Evolutionary conservation across 768 basidiomycete species (phyloP).

Genomic region (Rhodotorula toruloides): DNA sequence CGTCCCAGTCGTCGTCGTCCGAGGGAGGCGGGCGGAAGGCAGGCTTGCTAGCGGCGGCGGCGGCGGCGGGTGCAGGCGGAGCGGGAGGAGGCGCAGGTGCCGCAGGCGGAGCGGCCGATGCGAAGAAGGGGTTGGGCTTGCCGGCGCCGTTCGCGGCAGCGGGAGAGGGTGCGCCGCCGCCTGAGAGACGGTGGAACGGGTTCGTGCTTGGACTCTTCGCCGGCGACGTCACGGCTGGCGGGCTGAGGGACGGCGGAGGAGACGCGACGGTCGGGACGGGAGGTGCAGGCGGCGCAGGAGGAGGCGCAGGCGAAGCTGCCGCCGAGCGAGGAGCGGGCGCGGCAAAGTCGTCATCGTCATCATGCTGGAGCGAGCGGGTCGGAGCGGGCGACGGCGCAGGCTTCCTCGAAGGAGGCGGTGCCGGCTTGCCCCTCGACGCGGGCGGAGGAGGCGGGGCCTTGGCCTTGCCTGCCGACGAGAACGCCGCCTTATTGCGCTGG

Average conservation of each 20-base stretch:
- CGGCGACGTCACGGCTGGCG: slow-evolving; percentile 29
- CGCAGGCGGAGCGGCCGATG: slow-evolving; percentile 40
- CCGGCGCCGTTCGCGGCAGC: slow-evolving; percentile 45
- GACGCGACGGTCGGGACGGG: not conserved
- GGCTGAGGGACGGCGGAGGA: not conserved
- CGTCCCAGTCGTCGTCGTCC: slow-evolving; percentile 38
- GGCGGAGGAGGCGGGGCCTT: slow-evolving; percentile 34
- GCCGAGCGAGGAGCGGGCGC: slow-evolving; percentile 48
- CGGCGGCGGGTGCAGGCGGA: slow-evolving; percentile 37
- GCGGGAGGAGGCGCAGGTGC: slow-evolving; percentile 45
- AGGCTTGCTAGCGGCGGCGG: slow-evolving; percentile 8
- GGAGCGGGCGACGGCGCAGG: slow-evolving; percentile 22
- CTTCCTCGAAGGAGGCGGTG: slow-evolving; percentile 47
- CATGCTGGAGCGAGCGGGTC: not conserved
- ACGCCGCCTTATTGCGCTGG: slow-evolving; percentile 37
- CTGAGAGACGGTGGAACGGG: slow-evolving; percentile 67
- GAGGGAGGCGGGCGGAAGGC: slow-evolving; percentile 45
- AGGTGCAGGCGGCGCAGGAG: slow-evolving; percentile 25
- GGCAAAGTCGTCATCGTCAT: slow-evolving; percentile 41
- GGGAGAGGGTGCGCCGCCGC: slow-evolving; percentile 47
- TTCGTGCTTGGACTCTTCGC: slow-evolving; percentile 63
- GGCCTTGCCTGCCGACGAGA: slow-evolving; percentile 21
- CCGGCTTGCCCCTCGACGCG: slow-evolving; percentile 25
- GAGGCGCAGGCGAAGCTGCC: slow-evolving; percentile 43
- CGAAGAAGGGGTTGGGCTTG: slow-evolving; percentile 48